These are phyloP conservation scores for Pholiota adiposa DNA, from an alignment of 1,284 basidiomycete genomes.

Conservation along the genomic window DNA sequence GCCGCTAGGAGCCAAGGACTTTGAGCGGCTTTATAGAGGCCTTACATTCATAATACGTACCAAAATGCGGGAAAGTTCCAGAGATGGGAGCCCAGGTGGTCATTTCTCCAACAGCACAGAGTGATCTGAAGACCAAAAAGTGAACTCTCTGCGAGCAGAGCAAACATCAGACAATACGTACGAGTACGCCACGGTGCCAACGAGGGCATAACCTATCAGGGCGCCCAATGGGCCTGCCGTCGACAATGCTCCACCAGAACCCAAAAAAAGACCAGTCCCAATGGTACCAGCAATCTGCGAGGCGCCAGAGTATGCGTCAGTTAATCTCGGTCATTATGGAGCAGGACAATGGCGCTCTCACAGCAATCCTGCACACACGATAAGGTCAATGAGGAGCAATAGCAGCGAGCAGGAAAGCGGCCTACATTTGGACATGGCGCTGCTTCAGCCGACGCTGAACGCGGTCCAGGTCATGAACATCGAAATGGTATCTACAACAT, in stretches of 20 bases:
- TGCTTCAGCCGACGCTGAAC: slow-evolving; percentile 69
- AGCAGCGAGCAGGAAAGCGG: slow-evolving; percentile 10
- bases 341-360: slow-evolving; percentile 31
- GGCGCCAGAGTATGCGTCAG: background rate
- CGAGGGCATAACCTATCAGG: slow-evolving; percentile 62
- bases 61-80: slow-evolving; percentile 75
- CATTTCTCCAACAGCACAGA: slow-evolving; percentile 74
- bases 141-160: background rate
- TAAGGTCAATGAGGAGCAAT: background rate
- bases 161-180: slow-evolving; percentile 34
- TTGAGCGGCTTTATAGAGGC: background rate
- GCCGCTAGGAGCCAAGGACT: slow-evolving; percentile 43
- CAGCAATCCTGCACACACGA: slow-evolving; percentile 55
- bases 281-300: slow-evolving; percentile 71
- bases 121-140: slow-evolving; percentile 41
- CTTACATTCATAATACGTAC: slow-evolving; percentile 28
- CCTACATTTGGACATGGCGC: slow-evolving; percentile 75
- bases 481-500: slow-evolving; percentile 43
- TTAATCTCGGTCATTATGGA: background rate
- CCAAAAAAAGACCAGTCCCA: slow-evolving; percentile 83
- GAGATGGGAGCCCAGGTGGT: slow-evolving; percentile 73
- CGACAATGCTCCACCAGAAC: slow-evolving; percentile 66
- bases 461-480: slow-evolving; percentile 61
- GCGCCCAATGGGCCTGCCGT: slow-evolving; percentile 64
- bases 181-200: slow-evolving; percentile 67